phyloP scores from a whole-genome alignment of 192 early-diverging fungal species.

The Coemansia sp. region DNA sequence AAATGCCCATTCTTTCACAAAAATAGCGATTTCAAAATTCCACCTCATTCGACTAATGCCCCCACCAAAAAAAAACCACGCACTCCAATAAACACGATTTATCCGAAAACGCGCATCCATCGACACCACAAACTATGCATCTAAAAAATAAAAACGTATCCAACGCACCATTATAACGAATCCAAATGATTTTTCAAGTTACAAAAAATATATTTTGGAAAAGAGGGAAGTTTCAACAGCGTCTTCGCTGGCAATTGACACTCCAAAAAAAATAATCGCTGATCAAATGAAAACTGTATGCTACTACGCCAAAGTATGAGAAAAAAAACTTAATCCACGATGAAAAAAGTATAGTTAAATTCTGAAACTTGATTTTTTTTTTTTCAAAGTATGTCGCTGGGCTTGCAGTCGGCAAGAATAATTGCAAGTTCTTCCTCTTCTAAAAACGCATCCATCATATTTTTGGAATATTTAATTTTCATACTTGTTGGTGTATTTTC shows the following conservation, averaged over 20 bases:
- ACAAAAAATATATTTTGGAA: slow-evolving; percentile 18
- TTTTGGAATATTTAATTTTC: neutral
- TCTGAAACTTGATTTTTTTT: too few relatives aligned
- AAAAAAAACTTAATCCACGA: neutral
- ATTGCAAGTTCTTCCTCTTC: slow-evolving; percentile 1
- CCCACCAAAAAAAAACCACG: too few relatives aligned
- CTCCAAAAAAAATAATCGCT: slow-evolving; percentile 2
- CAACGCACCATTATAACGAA: slow-evolving; percentile 55
- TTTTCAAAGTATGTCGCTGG: neutral
- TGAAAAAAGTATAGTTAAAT: too few relatives aligned
- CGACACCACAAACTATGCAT: neutral
- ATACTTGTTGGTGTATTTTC: slow-evolving; percentile 1
- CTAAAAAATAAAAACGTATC: slow-evolving; percentile 15
- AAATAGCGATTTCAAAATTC: neutral
- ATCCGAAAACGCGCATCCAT: slow-evolving; percentile 22
- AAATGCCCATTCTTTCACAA: neutral
- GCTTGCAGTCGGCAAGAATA: neutral
- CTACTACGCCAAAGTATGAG: neutral
- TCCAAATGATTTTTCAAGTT: slow-evolving; percentile 24
- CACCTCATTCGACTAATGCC: neutral
- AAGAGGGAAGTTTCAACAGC: slow-evolving; percentile 9
- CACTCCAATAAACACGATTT: too few relatives aligned
- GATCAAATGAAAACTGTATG: neutral
- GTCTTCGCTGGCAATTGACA: neutral
- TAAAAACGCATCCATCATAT: slow-evolving; percentile 18